phyloP scores from a whole-genome alignment of 164 flowering plant species.

The Kingdonia uniflora region DNA sequence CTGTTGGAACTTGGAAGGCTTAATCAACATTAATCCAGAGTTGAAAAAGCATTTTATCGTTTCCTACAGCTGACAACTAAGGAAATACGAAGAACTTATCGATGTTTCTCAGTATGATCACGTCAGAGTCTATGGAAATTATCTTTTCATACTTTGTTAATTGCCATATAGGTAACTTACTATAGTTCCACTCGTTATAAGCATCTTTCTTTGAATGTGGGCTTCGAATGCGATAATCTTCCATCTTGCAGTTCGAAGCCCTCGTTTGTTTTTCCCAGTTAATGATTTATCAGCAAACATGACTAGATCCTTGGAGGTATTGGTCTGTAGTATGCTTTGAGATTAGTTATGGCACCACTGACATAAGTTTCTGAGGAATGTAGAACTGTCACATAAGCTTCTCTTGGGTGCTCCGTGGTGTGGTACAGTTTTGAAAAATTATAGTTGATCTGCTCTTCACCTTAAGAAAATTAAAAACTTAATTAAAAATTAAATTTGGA shows the following conservation, averaged over 20 bases:
- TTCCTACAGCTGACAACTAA: not conserved
- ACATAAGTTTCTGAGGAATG: conserved; percentile 77
- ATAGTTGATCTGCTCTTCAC: conserved; percentile 12
- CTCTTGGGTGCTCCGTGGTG: conserved; percentile 17
- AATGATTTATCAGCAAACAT: not conserved
- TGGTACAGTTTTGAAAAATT: conserved; percentile 3
- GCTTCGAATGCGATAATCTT: too few relatives aligned
- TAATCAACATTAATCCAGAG: conserved; percentile 1
- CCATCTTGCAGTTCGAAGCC: too few relatives aligned
- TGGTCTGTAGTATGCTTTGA: conserved; percentile 38
- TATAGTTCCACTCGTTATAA: too few relatives aligned
- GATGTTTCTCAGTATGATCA: too few relatives aligned
- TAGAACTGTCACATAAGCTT: conserved; percentile 72
- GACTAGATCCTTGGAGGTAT: not conserved
- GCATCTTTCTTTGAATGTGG: too few relatives aligned
- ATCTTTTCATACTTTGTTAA: too few relatives aligned
- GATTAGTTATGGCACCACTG: conserved; percentile 81
- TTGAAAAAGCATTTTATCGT: not conserved
- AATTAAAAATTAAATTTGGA: too few relatives aligned
- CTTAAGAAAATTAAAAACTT: too few relatives aligned
- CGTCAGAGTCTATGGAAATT: too few relatives aligned
- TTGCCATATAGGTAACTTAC: too few relatives aligned
- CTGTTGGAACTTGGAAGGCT: not conserved
- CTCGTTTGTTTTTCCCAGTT: not conserved
- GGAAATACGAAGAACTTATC: too few relatives aligned